A percentile compares a stretch with the other conserved stretches of the same genome.
Conservation (phyloP, 306 rosid species). For the Canavalia gladiata region DNA sequence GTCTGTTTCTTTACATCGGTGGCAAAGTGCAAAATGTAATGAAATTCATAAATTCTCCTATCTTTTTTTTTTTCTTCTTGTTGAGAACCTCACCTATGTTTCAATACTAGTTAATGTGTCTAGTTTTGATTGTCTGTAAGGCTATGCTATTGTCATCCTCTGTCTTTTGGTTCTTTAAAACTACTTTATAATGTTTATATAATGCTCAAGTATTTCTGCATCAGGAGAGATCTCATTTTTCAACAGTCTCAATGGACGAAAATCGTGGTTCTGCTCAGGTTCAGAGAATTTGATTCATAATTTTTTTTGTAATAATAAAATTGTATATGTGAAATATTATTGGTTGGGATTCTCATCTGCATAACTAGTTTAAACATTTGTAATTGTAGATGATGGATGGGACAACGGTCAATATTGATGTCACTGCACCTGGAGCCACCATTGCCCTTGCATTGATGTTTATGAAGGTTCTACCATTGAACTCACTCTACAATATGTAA, state of each 20-base stretch:
- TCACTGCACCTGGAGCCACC: slow-evolving; percentile 97
- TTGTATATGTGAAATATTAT: slow-evolving; percentile 29
- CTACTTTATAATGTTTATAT: slow-evolving; percentile 33
- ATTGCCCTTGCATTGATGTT: slow-evolving; percentile 95
- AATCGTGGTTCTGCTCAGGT: slow-evolving; percentile 83
- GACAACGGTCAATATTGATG: slow-evolving; percentile 82
- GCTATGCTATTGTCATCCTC: slow-evolving; percentile 30
- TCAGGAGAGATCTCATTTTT: slow-evolving; percentile 77
- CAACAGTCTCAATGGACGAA: slow-evolving; percentile 69
- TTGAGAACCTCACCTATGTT: slow-evolving; percentile 19
- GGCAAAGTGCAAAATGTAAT: slow-evolving; percentile 78
- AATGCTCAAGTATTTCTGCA: slow-evolving; percentile 42
- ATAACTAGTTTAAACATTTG: slow-evolving; percentile 43
- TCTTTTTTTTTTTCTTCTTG: background rate
- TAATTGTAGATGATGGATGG: slow-evolving; percentile 89
- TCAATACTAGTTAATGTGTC: slow-evolving; percentile 4
- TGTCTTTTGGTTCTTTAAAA: slow-evolving; percentile 36
- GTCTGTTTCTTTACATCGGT: slow-evolving; percentile 85
- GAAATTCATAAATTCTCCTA: slow-evolving; percentile 36
- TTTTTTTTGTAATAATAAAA: slow-evolving; percentile 5
- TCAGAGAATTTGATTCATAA: slow-evolving; percentile 39
- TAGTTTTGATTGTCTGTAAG: slow-evolving; percentile 27
- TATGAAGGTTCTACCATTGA: slow-evolving; percentile 69
- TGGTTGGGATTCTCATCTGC: slow-evolving; percentile 13
- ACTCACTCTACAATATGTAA: slow-evolving; percentile 38